phyloP scores from a whole-genome alignment of 768 basidiomycete genomes.

The Mycena floridula region DNA sequence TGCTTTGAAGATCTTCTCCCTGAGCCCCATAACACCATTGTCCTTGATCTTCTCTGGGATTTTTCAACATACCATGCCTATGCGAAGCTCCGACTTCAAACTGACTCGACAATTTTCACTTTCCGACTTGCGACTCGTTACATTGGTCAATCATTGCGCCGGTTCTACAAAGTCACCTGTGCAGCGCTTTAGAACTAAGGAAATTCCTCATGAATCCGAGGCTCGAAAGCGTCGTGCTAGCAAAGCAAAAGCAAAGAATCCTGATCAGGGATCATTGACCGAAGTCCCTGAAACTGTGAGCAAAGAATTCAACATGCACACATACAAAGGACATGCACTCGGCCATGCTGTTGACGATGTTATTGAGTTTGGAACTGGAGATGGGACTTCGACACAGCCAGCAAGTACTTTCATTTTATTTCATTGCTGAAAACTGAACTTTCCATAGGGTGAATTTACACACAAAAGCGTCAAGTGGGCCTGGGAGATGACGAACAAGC shows the following conservation, averaged over 20 bases:
- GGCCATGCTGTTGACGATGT: slow-evolving; percentile 5
- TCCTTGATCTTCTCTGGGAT: no score
- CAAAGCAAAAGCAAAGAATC: not conserved
- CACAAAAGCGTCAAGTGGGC: no score
- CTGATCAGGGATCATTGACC: not conserved
- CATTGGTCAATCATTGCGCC: not conserved
- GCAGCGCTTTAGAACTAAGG: slow-evolving; percentile 6
- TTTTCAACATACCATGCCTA: slow-evolving; percentile 11
- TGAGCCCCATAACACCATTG: no score
- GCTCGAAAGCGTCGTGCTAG: not conserved
- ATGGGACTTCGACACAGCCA: slow-evolving; percentile 19
- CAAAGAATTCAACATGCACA: slow-evolving; percentile 8
- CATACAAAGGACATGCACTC: slow-evolving; percentile 14
- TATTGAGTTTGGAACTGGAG: slow-evolving; percentile 8
- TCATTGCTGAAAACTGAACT: no score
- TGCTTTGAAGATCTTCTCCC: no score
- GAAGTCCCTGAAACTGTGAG: not conserved
- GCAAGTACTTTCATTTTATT: no score
- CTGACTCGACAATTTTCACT: slow-evolving; percentile 2
- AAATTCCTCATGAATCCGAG: slow-evolving; percentile 13
- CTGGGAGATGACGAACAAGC: no score
- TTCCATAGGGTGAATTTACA: no score
- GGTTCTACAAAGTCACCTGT: slow-evolving; percentile 6
- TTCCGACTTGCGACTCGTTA: slow-evolving; percentile 5
- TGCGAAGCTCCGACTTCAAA: slow-evolving; percentile 13